Evolutionary conservation across 768 basidiomycete species (phyloP), one percentile per base, ranked within the genome.

Genomic region (Cantharellus anzutake): DNA sequence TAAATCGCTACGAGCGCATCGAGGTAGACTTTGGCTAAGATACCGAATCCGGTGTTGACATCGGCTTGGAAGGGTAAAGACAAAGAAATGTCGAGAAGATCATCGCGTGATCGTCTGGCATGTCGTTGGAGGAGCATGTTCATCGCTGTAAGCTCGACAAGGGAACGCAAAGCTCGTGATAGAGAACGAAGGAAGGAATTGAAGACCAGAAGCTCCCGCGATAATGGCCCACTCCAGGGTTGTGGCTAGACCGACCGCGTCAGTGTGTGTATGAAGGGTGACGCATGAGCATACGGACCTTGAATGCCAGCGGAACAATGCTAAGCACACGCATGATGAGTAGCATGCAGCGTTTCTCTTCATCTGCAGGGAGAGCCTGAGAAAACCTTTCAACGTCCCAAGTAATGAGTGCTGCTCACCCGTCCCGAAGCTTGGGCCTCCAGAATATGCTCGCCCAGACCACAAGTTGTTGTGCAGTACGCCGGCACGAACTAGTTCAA

Each of bases 11-110:
- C 90, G 56, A 92, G 78, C 58, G 90, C 87, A 66, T 96, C 93
- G 66, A 98, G 74, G 74, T 96, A 94, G 41, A 93, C 92, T 75
- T 97, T 99, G 14, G 88, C 91, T 29, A 99, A 78, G 63, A 99
- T 88, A 2, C 96, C 96, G 71, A 97, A 97, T 20, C 93, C 96
- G 0, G 96, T 98, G 75, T 96, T 96, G 66, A 91, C 90, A 68
- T 98, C 96, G 59, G 80, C 77, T 69, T 96, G 93, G 80, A 98
- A 96, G 4, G 93, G 91, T 41, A 97, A 75, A 51, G 88, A 90
- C 41, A 96, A 77, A 63, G 89, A 81, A 62, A 98, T 84, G 69
- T 98, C 96, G 65, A 96, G 74, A 64, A 90, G 74, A 68, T 98
- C 96, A 63, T 97, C 93, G 65, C 94, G 80, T 51, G 80, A 78